Evolutionary conservation across 78 protist species (phyloP), one percentile per base, ranked within the genome.

Genomic region (Ministeria vibrans): DNA sequence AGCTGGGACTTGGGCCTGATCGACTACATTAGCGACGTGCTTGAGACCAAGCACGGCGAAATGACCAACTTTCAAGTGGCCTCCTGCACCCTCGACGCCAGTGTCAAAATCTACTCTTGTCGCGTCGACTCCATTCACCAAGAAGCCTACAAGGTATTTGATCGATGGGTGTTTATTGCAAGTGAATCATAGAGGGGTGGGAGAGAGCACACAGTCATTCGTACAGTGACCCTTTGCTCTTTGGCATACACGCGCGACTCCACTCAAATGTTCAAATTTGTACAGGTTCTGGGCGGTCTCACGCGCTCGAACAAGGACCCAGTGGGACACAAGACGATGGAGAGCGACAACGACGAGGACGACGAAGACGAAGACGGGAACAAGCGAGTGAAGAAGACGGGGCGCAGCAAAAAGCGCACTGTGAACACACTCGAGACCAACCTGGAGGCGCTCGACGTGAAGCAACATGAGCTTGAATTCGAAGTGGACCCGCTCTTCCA

Each of bases 51-150:
- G 41, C 38, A 74, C 28, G 90, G 84, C 34, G 73, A 82, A 42
- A 73, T 45, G 63, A 82, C 92, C 38, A 91, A 93, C 78, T 96
- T 95, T 64, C 95, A 93, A 79, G 75, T 53, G 42, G 99, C 97
- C 28, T 75, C 92, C 0, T 75, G 87, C 85, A 94, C 96, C 15
- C 82, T 96, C 32, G 98, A 96, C 61, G 99, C 98, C 0, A 76
- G 91, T 34, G 82, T 87, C 22, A 90, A 95, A 73, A 95, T 96
- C 38, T 96, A 94, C 83, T 77, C 96, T 0, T 46, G 41, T 38
- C 88, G 99, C 13, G 97, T 96, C 1, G 99, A 96, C 64, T 83
- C 95, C 18, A 93, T 95, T 34, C 92, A 90, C 77, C 69, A 7
- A 1, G 91, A 92, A 7, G 62, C 94, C 2, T 87, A 68, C 86